Evolutionary conservation across 805 yeast genomes (phyloP).

Genomic region (Yamadazyma sp.): DNA sequence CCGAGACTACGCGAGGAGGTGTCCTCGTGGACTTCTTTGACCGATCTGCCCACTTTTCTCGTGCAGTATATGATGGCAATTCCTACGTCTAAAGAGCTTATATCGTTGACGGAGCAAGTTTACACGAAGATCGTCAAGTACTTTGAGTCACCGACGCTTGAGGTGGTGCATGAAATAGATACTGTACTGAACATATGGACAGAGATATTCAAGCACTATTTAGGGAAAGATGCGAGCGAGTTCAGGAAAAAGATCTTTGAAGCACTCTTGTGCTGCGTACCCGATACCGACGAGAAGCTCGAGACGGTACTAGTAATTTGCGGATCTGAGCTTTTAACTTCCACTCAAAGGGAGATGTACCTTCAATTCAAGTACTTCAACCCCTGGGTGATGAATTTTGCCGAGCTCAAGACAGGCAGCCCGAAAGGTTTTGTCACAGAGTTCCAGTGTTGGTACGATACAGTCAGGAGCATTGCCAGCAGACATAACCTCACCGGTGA

Average conservation of each 20-base stretch:
- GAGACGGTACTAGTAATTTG: slow-evolving; percentile 4
- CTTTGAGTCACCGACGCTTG: slow-evolving; percentile 6
- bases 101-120: slow-evolving; percentile 8
- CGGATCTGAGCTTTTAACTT: slow-evolving; percentile 1
- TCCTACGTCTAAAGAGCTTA: slow-evolving; percentile 7
- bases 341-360: slow-evolving; percentile 16
- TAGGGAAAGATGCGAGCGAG: background rate
- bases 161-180: slow-evolving; percentile 1
- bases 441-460: slow-evolving; percentile 7
- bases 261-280: background rate
- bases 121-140: slow-evolving; percentile 12
- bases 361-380: slow-evolving; percentile 39
- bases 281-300: background rate
- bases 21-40: slow-evolving; percentile 19
- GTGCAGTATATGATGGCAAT: slow-evolving; percentile 23
- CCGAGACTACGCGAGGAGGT: slow-evolving; percentile 18
- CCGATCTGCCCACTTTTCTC: slow-evolving; percentile 16
- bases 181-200: slow-evolving; percentile 9
- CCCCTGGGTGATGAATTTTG: slow-evolving; percentile 26
- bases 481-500: background rate
- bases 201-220: slow-evolving; percentile 10
- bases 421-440: background rate
- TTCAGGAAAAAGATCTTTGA: slow-evolving; percentile 1
- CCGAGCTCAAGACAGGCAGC: background rate
- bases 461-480: background rate